Evolutionary conservation across 129 eudicot genomes (phyloP).

Genomic region (Artemisia argyi): DNA sequence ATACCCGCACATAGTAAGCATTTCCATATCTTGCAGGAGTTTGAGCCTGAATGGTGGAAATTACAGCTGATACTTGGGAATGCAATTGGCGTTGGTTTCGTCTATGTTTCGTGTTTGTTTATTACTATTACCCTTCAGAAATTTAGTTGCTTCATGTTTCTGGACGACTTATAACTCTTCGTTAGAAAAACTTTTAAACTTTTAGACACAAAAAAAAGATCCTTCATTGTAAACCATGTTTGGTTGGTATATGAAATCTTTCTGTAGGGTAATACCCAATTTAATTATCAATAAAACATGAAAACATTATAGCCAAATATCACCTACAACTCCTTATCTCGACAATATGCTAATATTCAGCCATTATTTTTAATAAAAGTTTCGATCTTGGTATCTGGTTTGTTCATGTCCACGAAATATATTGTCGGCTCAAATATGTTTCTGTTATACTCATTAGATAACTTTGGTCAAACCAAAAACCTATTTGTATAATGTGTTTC

Average conservation of each 20-base stretch:
- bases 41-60: conserved; percentile 47
- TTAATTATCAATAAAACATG: conserved; percentile 31
- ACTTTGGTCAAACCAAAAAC: too few relatives aligned
- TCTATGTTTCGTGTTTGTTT: conserved; percentile 29
- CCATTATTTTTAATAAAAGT: too few relatives aligned
- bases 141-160: conserved; percentile 21
- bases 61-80: conserved; percentile 41
- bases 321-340: too few relatives aligned
- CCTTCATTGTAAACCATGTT: conserved; percentile 23
- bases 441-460: too few relatives aligned
- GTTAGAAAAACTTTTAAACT: conserved; percentile 23
- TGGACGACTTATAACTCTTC: conserved; percentile 28
- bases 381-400: too few relatives aligned
- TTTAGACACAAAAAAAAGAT: conserved; percentile 15
- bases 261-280: conserved; percentile 21
- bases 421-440: too few relatives aligned
- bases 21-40: conserved; percentile 36
- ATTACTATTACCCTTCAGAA: conserved; percentile 29
- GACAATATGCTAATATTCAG: too few relatives aligned
- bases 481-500: too few relatives aligned
- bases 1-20: conserved; percentile 5
- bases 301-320: not conserved
- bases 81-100: conserved; percentile 22
- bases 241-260: conserved; percentile 31
- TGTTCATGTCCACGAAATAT: too few relatives aligned